Evolutionary conservation across 805 yeast genomes (phyloP).

Genomic region (Wickerhamiella siamensis): DNA sequence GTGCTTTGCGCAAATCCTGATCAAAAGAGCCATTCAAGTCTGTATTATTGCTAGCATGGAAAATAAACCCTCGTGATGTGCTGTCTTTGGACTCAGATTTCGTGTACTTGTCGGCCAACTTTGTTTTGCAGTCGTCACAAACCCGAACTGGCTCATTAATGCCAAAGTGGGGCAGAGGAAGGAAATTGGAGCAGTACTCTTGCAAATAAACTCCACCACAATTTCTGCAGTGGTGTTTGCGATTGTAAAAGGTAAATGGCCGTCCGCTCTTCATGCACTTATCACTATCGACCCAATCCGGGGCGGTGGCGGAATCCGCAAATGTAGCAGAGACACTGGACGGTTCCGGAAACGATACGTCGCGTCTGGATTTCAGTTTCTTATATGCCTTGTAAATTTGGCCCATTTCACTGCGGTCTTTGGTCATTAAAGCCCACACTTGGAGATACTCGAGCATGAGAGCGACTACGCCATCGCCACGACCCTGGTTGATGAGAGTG

Average conservation of each 20-base stretch:
- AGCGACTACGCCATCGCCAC: slow-evolving; percentile 41
- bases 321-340: slow-evolving; percentile 29
- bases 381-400: slow-evolving; percentile 52
- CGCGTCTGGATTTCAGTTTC: slow-evolving; percentile 41
- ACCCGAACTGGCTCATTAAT: slow-evolving; percentile 82
- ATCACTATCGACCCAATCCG: slow-evolving; percentile 94
- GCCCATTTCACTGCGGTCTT: slow-evolving; percentile 46
- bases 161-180: slow-evolving; percentile 70
- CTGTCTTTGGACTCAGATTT: slow-evolving; percentile 1
- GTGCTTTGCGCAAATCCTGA: slow-evolving; percentile 63
- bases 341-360: slow-evolving; percentile 46
- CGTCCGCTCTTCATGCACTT: slow-evolving; percentile 89
- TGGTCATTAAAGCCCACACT: slow-evolving; percentile 64
- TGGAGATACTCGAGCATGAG: slow-evolving; percentile 52
- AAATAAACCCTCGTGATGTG: slow-evolving; percentile 13
- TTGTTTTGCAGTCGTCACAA: slow-evolving; percentile 76
- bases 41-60: slow-evolving; percentile 10
- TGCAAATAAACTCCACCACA: slow-evolving; percentile 94
- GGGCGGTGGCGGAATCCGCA: slow-evolving; percentile 83
- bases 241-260: slow-evolving; percentile 61
- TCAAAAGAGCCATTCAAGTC: slow-evolving; percentile 21
- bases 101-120: slow-evolving; percentile 30
- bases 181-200: slow-evolving; percentile 59
- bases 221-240: slow-evolving; percentile 93
- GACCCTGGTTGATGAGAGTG: slow-evolving; percentile 25